phyloP scores from a whole-genome alignment of 2,329 filamentous ascomycete genomes.

The Pyrenophora seminiperda region DNA sequence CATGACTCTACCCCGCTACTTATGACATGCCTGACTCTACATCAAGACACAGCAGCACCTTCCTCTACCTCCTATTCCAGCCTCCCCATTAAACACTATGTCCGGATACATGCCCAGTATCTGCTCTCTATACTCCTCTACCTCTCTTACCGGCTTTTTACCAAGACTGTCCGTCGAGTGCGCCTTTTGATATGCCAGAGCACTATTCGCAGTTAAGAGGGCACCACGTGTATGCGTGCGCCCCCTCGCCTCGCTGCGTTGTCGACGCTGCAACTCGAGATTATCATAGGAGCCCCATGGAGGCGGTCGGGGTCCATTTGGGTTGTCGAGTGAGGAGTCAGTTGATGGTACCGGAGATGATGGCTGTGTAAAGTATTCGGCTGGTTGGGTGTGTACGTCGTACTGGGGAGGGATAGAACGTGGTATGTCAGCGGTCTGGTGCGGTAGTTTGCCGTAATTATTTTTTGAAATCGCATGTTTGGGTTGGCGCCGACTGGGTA shows the following conservation, averaged over 20 bases:
- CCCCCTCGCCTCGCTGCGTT: slow-evolving; percentile 10
- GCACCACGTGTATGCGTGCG: not conserved
- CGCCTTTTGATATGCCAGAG: not conserved
- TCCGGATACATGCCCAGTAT: slow-evolving; percentile 30
- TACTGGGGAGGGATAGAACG: not conserved
- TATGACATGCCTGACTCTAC: slow-evolving; percentile 6
- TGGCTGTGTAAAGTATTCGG: not conserved
- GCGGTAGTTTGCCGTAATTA: slow-evolving; percentile 15
- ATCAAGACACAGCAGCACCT: slow-evolving; percentile 25
- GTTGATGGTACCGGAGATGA: not conserved
- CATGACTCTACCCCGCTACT: not conserved
- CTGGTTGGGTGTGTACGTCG: too few species aligned
- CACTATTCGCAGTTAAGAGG: not conserved
- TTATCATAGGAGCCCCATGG: slow-evolving; percentile 22
- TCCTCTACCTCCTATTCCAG: slow-evolving; percentile 5
- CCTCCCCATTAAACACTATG: slow-evolving; percentile 25
- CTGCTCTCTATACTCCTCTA: slow-evolving; percentile 27
- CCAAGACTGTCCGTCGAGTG: slow-evolving; percentile 1
- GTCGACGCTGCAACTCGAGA: slow-evolving; percentile 14
- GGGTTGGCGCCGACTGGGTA: slow-evolving; percentile 7
- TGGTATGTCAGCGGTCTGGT: not conserved
- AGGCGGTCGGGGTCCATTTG: slow-evolving; percentile 17
- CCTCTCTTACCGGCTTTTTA: slow-evolving; percentile 17
- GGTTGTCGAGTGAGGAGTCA: not conserved
- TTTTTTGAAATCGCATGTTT: slow-evolving; percentile 20